Evolutionary conservation across 2,329 filamentous ascomycete genomes (phyloP).

Genomic region (Fusarium camptoceras): DNA sequence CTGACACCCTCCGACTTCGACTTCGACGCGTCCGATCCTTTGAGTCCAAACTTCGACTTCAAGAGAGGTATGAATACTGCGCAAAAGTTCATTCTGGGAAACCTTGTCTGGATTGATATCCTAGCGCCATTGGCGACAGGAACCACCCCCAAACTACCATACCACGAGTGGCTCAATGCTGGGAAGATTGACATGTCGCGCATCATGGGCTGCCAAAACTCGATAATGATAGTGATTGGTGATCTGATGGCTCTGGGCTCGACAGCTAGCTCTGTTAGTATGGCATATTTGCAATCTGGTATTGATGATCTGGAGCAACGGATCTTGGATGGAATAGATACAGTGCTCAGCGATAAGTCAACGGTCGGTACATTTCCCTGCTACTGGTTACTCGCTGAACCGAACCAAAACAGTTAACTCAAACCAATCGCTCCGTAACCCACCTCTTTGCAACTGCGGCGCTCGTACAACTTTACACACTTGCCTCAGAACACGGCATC

Average conservation of each 20-base stretch:
- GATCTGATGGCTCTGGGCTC: constrained; percentile 18
- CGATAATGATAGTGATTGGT: constrained; percentile 34
- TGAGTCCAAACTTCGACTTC: constrained; percentile 14
- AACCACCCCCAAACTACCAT: constrained; percentile 7
- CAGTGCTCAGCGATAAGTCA: neutral
- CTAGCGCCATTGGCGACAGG: constrained; percentile 27
- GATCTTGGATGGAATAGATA: no score
- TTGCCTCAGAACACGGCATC: neutral
- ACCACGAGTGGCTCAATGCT: constrained; percentile 20
- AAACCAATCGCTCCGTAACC: neutral
- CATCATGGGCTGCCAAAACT: constrained; percentile 41
- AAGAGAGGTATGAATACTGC: constrained; percentile 32
- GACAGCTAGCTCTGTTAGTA: neutral
- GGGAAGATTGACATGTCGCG: constrained; percentile 30
- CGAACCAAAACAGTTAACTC: neutral
- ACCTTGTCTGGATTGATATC: constrained; percentile 42
- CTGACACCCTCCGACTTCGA: constrained; percentile 10
- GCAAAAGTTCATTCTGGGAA: constrained; percentile 31
- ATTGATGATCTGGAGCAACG: no score
- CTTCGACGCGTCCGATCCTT: neutral
- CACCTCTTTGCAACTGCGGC: constrained; percentile 29
- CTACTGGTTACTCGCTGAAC: neutral
- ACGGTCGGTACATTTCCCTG: neutral
- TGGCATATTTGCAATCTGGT: no score
- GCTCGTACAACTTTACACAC: constrained; percentile 28